Conservation (phyloP, 2,329 filamentous ascomycete species). For the Zymoseptoria brevis region DNA sequence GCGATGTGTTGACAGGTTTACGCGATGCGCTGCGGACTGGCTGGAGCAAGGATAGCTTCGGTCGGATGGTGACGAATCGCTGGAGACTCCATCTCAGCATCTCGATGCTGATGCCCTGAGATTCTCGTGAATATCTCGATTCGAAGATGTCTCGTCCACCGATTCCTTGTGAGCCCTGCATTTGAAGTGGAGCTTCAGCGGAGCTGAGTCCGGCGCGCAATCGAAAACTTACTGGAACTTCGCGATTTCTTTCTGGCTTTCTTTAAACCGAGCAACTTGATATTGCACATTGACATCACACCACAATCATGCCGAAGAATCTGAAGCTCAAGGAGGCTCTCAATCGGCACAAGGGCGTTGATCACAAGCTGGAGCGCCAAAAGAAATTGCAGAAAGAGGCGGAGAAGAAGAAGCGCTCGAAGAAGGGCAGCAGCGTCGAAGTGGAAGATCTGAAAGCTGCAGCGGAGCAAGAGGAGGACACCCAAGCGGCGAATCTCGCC, state of each 20-base stretch:
- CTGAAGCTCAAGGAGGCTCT: constrained; percentile 50
- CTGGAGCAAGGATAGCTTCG: not conserved
- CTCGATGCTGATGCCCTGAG: not conserved
- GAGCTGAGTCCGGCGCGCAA: constrained; percentile 1
- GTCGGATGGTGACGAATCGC: not conserved
- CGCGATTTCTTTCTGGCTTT: not conserved
- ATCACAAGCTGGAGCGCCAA: constrained; percentile 64
- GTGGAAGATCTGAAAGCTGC: constrained; percentile 21
- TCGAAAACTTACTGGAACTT: constrained; percentile 1
- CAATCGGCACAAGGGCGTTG: constrained; percentile 51
- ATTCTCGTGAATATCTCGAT: not conserved
- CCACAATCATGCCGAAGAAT: not conserved
- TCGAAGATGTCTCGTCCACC: not conserved
- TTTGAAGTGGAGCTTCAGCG: not conserved
- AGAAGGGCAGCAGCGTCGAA: constrained; percentile 25
- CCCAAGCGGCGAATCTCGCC: constrained; percentile 15
- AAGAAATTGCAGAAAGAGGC: constrained; percentile 46
- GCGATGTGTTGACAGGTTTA: not conserved
- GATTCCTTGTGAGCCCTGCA: not conserved
- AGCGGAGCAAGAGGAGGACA: constrained; percentile 22
- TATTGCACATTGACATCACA: not conserved
- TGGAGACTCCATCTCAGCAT: constrained; percentile 6
- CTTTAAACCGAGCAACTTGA: not conserved
- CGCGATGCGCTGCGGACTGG: not conserved
- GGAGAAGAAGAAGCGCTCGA: constrained; percentile 40